Percentiles rank a stretch among this genome's conserved stretches.
Evolutionary conservation across 352 stramenopile species (phyloP).

Genomic region (Globisporangium carolinianum): DNA sequence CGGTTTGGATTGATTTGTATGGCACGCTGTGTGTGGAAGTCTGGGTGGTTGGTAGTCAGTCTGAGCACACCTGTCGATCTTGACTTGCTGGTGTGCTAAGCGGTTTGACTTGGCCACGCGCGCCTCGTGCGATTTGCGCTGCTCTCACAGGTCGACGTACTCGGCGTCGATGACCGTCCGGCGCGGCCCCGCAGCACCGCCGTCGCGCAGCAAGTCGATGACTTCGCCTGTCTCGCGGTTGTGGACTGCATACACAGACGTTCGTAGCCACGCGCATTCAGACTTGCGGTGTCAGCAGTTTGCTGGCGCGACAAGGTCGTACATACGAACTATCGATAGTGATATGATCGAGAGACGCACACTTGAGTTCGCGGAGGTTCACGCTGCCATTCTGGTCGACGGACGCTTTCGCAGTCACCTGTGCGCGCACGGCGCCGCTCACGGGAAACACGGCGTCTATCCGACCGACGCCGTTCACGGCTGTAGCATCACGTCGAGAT

Average conservation of each 20-base stretch:
- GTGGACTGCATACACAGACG: slow-evolving; percentile 23
- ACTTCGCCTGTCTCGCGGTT: slow-evolving; percentile 49
- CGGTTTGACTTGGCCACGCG: background rate
- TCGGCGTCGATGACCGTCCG: slow-evolving; percentile 72
- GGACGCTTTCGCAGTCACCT: slow-evolving; percentile 48
- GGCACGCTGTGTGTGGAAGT: too few species aligned
- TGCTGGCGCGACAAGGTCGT: too few species aligned
- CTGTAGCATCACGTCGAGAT: slow-evolving; percentile 13
- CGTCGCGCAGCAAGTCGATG: slow-evolving; percentile 59
- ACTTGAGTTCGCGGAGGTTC: slow-evolving; percentile 53
- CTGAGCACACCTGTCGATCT: too few species aligned
- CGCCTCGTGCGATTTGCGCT: too few species aligned
- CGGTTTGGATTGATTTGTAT: too few species aligned
- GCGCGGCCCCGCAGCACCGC: slow-evolving; percentile 15
- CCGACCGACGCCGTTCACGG: slow-evolving; percentile 53
- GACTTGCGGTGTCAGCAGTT: too few species aligned
- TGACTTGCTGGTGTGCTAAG: background rate
- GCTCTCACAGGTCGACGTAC: slow-evolving; percentile 48
- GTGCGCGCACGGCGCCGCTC: slow-evolving; percentile 24
- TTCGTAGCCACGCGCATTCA: background rate
- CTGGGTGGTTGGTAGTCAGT: too few species aligned
- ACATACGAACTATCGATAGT: too few species aligned
- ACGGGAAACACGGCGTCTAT: slow-evolving; percentile 67
- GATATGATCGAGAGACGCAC: slow-evolving; percentile 20
- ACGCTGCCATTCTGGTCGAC: slow-evolving; percentile 31